A percentile compares a stretch with the other conserved stretches of the same genome.
These are phyloP conservation scores for Yarrowia sp. DNA, from an alignment of 805 yeast species.

Conservation along the genomic window DNA sequence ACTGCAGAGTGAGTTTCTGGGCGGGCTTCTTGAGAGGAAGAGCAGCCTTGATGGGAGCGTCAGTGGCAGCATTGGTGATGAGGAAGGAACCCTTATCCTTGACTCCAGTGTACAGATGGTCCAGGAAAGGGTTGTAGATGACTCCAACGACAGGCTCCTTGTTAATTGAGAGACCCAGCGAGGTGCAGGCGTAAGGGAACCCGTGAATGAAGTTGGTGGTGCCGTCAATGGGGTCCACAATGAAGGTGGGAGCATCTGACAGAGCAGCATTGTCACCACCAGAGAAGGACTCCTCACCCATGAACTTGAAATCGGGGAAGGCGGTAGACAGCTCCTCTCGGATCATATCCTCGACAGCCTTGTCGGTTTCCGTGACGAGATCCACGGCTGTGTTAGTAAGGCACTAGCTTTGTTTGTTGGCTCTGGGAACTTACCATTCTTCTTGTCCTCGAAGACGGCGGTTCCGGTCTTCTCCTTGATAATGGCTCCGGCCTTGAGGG, in stretches of 20 bases:
- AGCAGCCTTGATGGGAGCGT: conserved; percentile 23
- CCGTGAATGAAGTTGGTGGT: conserved; percentile 63
- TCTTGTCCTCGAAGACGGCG: conserved; percentile 50
- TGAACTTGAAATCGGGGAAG: conserved; percentile 51
- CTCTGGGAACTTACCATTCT: conserved; percentile 37
- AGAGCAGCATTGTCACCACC: conserved; percentile 46
- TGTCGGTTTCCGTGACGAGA: conserved; percentile 59
- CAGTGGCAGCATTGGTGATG: conserved; percentile 40
- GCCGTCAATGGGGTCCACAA: conserved; percentile 65
- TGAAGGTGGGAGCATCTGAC: conserved; percentile 54
- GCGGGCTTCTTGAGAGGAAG: conserved; percentile 40
- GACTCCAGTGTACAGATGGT: conserved; percentile 52
- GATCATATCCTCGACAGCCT: conserved; percentile 50
- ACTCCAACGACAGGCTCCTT: conserved; percentile 58
- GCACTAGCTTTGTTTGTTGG: neutral
- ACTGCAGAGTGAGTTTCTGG: conserved; percentile 46
- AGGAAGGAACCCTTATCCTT: conserved; percentile 54
- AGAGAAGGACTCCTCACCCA: conserved; percentile 60
- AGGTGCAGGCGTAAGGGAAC: conserved; percentile 60
- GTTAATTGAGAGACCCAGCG: conserved; percentile 53
- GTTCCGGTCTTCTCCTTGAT: conserved; percentile 51
- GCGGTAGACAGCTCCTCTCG: conserved; percentile 35
- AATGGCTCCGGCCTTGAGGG: conserved; percentile 48
- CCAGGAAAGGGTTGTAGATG: conserved; percentile 58
- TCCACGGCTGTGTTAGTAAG: conserved; percentile 45